Evolutionary conservation across 2,329 filamentous ascomycete genomes (phyloP).

Genomic region (Ophiostoma sp.): DNA sequence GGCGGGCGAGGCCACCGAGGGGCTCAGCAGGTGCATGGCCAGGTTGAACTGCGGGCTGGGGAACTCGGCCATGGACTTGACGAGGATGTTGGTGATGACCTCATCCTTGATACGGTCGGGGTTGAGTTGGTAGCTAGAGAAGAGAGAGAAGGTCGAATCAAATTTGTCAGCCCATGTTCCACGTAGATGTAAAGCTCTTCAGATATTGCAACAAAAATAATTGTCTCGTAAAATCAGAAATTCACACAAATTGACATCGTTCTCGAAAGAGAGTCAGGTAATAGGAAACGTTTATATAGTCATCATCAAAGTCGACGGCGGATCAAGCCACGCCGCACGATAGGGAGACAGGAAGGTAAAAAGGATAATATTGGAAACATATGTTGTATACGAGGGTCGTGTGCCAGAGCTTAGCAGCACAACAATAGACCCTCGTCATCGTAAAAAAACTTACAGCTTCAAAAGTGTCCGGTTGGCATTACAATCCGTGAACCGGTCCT

Average conservation of each 20-base stretch:
- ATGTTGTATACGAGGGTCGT: neutral
- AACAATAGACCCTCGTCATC: neutral
- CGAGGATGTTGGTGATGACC: slow-evolving; percentile 97
- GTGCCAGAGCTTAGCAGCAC: neutral
- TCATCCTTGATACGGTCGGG: slow-evolving; percentile 96
- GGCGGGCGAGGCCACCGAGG: slow-evolving; percentile 66
- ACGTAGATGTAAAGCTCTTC: neutral
- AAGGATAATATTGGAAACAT: slow-evolving; percentile 13
- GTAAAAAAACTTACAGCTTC: slow-evolving; percentile 79
- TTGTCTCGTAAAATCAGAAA: slow-evolving; percentile 42
- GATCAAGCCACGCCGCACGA: slow-evolving; percentile 23
- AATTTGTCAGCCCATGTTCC: neutral
- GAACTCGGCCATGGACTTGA: slow-evolving; percentile 97
- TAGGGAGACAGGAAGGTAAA: neutral
- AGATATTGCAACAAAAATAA: neutral
- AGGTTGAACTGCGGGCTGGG: slow-evolving; percentile 94
- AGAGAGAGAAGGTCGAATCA: neutral
- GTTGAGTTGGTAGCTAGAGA: slow-evolving; percentile 93
- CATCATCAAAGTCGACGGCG: slow-evolving; percentile 59
- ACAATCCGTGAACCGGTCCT: slow-evolving; percentile 89
- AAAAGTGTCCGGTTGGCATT: slow-evolving; percentile 94
- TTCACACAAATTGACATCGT: slow-evolving; percentile 65
- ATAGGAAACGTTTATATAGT: slow-evolving; percentile 96
- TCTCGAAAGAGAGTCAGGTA: slow-evolving; percentile 69
- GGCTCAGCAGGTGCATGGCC: slow-evolving; percentile 88